Evolutionary conservation across 2,329 filamentous ascomycete species (phyloP), one percentile per base, ranked within the genome.

Genomic region (Talaromyces sp.): DNA sequence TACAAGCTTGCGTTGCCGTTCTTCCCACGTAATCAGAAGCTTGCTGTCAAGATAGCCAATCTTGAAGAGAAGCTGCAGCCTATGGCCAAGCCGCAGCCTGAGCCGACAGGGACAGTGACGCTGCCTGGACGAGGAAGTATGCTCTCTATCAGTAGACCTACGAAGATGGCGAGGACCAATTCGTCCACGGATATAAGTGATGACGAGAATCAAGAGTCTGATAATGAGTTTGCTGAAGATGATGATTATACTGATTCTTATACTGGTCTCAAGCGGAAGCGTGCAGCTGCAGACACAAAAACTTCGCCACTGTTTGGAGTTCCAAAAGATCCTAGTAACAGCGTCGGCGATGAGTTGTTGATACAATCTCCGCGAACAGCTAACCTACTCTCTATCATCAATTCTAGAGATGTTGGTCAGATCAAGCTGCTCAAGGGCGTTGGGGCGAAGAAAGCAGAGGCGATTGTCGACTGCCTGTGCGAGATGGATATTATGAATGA

Each of bases 21-120:
- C 77, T 98, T 98, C 71, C 93, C 93, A 0, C 89, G 88, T 1
- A 95, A 97, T 74, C 84, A 87, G 58, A 97, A 94, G 78, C 82
- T 89, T n/a, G 79, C 79, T 33, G 68, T 75, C 37, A 89, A 88
- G 75, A 87, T 89, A 70, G 76, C 78, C 27, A 77, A 72, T 19
- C 70, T 89, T 63, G 81, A 85, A 70, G 82, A 85, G 47, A 83
- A 82, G 41, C 77, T 87, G 47, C 76, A 72, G 8, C 67, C 68
- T 17, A 72, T 72, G 61, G 35, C 72, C 17, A 68, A 64, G 62
- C 61, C 67, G 19, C 54, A 67, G 7, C 66, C 68, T 9, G 61
- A 64, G 5, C 49, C 56, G 19, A 67, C 67, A 3, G 68, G 71
- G 11, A 66, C 68, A 3, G 68, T 71, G 11, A 66, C 68, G 3